phyloP scores from a whole-genome alignment of 306 rosid genomes.

The Pyrus bretschneideri region DNA sequence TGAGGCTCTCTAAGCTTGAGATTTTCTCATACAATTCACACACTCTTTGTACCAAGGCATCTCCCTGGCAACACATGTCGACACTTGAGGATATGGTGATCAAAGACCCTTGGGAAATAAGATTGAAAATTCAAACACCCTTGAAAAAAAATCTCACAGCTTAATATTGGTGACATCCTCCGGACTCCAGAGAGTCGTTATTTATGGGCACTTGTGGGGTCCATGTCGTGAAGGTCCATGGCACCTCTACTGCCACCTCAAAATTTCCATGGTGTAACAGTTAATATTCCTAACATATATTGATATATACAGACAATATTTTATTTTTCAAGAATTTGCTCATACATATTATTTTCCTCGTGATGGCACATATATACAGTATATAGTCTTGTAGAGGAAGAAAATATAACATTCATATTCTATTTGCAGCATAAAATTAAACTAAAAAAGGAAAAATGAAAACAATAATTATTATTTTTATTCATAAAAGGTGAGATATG shows the following conservation, averaged over 20 bases:
- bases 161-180: neutral
- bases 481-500: no score
- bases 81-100: constrained; percentile 43
- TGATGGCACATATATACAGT: neutral
- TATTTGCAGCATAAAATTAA: no score
- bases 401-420: neutral
- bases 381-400: neutral
- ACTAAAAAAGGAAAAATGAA: neutral
- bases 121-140: neutral
- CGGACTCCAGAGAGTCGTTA: neutral
- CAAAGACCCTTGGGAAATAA: neutral
- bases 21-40: constrained; percentile 49
- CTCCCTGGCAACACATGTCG: constrained; percentile 71
- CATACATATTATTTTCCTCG: neutral
- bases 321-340: neutral
- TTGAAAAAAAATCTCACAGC: neutral
- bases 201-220: neutral
- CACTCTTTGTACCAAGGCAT: constrained; percentile 42
- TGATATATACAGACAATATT: no score
- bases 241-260: neutral
- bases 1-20: constrained; percentile 51
- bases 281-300: neutral
- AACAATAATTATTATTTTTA: no score
- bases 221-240: neutral
- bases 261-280: neutral